Conservation (phyloP, 164 flowering plant species). For the Aristolochia californica region DNA sequence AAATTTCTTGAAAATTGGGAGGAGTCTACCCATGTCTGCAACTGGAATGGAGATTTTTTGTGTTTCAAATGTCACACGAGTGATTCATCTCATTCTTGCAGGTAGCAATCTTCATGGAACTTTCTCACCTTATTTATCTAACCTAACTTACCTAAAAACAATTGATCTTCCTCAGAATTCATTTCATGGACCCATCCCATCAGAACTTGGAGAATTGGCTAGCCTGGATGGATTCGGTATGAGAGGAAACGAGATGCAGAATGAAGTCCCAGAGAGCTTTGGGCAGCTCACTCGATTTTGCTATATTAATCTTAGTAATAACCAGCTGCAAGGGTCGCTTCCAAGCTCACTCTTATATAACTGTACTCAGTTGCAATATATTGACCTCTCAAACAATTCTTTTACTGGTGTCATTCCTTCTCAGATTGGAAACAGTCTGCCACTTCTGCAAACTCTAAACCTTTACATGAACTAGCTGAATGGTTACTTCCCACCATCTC, state of each 20-base stretch:
- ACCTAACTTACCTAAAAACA: constrained; percentile 17
- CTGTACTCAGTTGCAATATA: constrained; percentile 24
- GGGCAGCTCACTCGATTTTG: constrained; percentile 12
- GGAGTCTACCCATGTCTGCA: constrained; percentile 13
- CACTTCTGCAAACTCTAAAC: constrained; percentile 19
- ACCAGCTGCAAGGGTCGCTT: constrained; percentile 19
- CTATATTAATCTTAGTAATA: constrained; percentile 15
- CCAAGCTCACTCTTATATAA: constrained; percentile 22
- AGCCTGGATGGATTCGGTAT: constrained; percentile 15
- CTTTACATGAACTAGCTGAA: constrained; percentile 31
- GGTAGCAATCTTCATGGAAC: constrained; percentile 15
- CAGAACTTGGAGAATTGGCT: constrained; percentile 13
- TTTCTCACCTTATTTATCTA: constrained; percentile 20
- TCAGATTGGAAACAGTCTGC: constrained; percentile 33
- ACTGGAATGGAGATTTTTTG: constrained; percentile 21
- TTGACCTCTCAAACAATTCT: constrained; percentile 38
- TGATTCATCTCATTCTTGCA: constrained; percentile 12
- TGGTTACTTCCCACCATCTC: constrained; percentile 34
- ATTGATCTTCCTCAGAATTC: constrained; percentile 23
- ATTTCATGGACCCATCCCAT: constrained; percentile 18
- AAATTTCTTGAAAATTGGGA: constrained; percentile 17
- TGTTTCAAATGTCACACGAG: constrained; percentile 10
- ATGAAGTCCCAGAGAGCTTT: constrained; percentile 19
- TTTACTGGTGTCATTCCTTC: constrained; percentile 34
- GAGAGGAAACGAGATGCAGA: constrained; percentile 12